A percentile compares a stretch with the other conserved stretches of the same genome.
Evolutionary conservation across 768 basidiomycete species (phyloP).

Genomic region (Tremella mesenterica): DNA sequence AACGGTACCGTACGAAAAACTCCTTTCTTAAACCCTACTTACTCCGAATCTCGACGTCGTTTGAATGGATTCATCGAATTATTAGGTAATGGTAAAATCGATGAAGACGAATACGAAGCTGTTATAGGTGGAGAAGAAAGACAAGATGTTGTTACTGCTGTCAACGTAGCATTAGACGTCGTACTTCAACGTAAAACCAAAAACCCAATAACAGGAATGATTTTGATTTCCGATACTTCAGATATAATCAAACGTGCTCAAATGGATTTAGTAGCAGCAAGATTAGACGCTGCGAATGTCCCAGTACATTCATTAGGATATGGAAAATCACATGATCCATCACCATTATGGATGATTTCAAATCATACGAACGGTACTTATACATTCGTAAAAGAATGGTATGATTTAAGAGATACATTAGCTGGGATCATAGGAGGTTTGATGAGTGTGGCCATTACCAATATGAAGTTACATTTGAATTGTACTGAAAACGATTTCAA

Average conservation of each 20-base stretch:
- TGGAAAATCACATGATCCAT: slow-evolving; percentile 92
- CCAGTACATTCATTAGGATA: slow-evolving; percentile 97
- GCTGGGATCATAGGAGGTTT: slow-evolving; percentile 93
- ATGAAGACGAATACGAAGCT: slow-evolving; percentile 59
- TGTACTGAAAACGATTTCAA: slow-evolving; percentile 86
- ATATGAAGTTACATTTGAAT: slow-evolving; percentile 92
- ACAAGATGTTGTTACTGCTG: slow-evolving; percentile 95
- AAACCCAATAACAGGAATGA: slow-evolving; percentile 81
- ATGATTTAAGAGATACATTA: slow-evolving; percentile 82
- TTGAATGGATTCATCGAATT: slow-evolving; percentile 72
- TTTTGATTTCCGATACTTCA: slow-evolving; percentile 83
- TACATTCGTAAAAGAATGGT: slow-evolving; percentile 97
- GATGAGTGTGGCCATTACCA: slow-evolving; percentile 85
- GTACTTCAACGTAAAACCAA: slow-evolving; percentile 88
- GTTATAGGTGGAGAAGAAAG: slow-evolving; percentile 79
- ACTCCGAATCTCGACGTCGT: slow-evolving; percentile 59
- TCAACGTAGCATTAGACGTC: slow-evolving; percentile 90
- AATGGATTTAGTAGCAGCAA: slow-evolving; percentile 95
- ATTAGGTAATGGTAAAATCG: slow-evolving; percentile 45
- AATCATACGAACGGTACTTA: slow-evolving; percentile 96
- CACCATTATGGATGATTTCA: slow-evolving; percentile 96
- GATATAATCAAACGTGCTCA: slow-evolving; percentile 88
- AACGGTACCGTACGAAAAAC: slow-evolving; percentile 80
- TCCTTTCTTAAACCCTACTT: slow-evolving; percentile 74
- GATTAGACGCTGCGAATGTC: slow-evolving; percentile 90